Conservation (phyloP, 2,329 filamentous ascomycete species). For the Fusarium paranaense region DNA sequence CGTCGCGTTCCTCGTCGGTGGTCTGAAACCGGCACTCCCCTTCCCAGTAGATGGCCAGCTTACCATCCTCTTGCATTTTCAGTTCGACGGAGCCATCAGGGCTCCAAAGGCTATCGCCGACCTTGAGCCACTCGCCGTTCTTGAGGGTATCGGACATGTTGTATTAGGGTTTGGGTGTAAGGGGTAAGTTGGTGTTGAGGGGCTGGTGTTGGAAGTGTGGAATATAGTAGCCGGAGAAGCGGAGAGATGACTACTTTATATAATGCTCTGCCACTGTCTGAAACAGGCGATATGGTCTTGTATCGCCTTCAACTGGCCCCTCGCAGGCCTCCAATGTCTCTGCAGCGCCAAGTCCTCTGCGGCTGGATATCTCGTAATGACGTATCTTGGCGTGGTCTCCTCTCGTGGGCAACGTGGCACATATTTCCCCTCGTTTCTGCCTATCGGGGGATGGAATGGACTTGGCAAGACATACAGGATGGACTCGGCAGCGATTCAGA, state of each 20-base stretch:
- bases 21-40: constrained; percentile 10
- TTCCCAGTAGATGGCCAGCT: constrained; percentile 7
- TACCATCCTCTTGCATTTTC: constrained; percentile 20
- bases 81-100: constrained; percentile 4
- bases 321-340: not conserved
- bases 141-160: constrained; percentile 41
- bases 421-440: not conserved
- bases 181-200: not conserved
- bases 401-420: not conserved
- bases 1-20: not conserved
- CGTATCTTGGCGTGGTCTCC: not conserved
- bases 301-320: not conserved
- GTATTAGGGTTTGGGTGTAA: not conserved
- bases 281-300: not conserved
- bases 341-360: not conserved
- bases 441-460: not conserved
- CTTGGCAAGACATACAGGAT: not conserved
- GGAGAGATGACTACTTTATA: not conserved
- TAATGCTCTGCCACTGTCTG: no score
- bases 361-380: not conserved
- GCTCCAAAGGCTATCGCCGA: constrained; percentile 13
- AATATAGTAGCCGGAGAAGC: not conserved
- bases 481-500: not conserved
- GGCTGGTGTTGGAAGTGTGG: not conserved
- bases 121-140: constrained; percentile 21